These are phyloP conservation scores for Harrya chromipes DNA, from an alignment of 768 basidiomycete genomes.

Conservation along the genomic window DNA sequence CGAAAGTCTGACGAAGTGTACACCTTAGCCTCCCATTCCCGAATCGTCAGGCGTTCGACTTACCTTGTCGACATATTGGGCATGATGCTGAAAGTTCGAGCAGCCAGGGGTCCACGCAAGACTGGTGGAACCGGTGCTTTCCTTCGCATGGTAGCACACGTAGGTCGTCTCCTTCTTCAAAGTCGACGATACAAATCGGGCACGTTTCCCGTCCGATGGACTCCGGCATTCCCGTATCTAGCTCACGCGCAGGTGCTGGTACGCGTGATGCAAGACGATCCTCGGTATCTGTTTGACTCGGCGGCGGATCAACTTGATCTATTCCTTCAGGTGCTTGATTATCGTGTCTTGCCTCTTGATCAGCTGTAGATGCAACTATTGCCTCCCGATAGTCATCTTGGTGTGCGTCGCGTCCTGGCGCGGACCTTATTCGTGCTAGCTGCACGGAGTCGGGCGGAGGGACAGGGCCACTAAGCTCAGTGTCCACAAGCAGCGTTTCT, in stretches of 20 bases:
- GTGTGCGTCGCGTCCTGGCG: neutral
- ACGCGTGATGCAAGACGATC: neutral
- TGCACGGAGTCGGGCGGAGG: constrained; percentile 11
- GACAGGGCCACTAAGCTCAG: neutral
- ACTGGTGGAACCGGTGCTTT: constrained; percentile 85
- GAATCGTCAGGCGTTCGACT: constrained; percentile 11
- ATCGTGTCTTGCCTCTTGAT: constrained; percentile 1
- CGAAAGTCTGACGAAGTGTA: constrained; percentile 46
- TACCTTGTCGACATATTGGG: constrained; percentile 90
- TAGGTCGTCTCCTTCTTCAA: constrained; percentile 90
- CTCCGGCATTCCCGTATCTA: constrained; percentile 51
- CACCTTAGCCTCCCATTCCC: neutral
- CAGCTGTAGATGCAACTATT: neutral
- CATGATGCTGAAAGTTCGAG: constrained; percentile 87
- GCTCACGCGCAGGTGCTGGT: constrained; percentile 7
- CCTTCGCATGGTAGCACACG: constrained; percentile 90
- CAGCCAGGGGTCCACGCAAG: constrained; percentile 92
- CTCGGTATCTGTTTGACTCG: neutral
- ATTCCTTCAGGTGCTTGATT: constrained; percentile 1
- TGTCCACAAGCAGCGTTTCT: constrained; percentile 20
- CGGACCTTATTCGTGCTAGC: constrained; percentile 3
- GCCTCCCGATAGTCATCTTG: neutral
- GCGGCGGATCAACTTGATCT: constrained; percentile 3
- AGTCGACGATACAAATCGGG: constrained; percentile 93
- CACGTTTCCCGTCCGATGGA: constrained; percentile 82